Conservation (phyloP, 306 rosid genomes). For the Malus domestica region ASM211411v1 NC_041792.1:31091907-31092406, state of each 20-base stretch:
- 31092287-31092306: background rate
- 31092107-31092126: background rate
- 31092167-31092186: background rate
- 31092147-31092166: background rate
- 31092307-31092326: background rate
- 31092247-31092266: conserved; percentile 33
- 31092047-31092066: too few relatives aligned
- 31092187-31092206: conserved; percentile 58
- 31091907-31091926: too few relatives aligned
- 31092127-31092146: background rate
- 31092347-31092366: background rate
- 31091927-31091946: too few relatives aligned
- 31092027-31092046: too few relatives aligned
- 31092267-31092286: background rate
- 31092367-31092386: background rate
- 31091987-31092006: too few relatives aligned
- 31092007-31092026: too few relatives aligned
- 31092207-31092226: conserved; percentile 59
- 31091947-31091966: too few relatives aligned
- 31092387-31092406: background rate
- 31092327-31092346: background rate
- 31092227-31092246: conserved; percentile 50
- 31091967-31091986: too few relatives aligned
- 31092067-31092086: background rate
- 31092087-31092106: background rate